Evolutionary conservation across 2,329 filamentous ascomycete genomes (phyloP), one percentile per base, ranked within the genome.

Genomic region (Sphaerulina populicola): DNA sequence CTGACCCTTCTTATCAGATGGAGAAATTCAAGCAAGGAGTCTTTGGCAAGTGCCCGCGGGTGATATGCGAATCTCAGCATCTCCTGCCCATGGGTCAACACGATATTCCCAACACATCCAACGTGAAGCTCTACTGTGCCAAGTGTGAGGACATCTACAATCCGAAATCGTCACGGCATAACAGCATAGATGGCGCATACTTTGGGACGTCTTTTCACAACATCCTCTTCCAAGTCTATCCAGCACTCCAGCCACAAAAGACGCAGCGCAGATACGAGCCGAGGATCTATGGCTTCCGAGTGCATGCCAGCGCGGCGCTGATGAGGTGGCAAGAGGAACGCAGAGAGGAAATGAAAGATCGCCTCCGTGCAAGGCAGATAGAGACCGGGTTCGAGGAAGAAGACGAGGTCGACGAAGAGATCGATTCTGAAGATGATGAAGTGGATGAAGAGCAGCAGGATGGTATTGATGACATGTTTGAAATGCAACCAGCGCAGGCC

Each of bases 121-220:
- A 91, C 42, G 93, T 96, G 60, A 97, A 96, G 72, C 86, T 98
- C 47, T 98, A 95, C 79, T 98, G 93, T 72, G 83, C 86, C 43
- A 88, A 89, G 63, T 98, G 93, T 76, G 93, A 98, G 76, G 93
- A 98, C 69, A 85, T 94, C 53, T 98, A 98, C 78, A 97, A 97
- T 72, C 93, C 93, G 40, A 98, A 98, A 71, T 97, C 93, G 3
- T 91, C 88, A 15, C 88, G 93, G 27, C 93, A 98, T 71, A 89
- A 90, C 45, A 80, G 86, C 53, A 96, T 98, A 64, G 93, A 98
- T 68, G 93, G 93, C 57, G 93, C 93, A 58, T 98, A 97, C 77
- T 98, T 98, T 62, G 93, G 93, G 61, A 90, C 91, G 43, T 94
- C 88, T 2, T 98, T 98, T 77, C 91, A 96, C 77, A 96, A 96